phyloP scores from a whole-genome alignment of 1,284 basidiomycete genomes.

The Cerrena zonata region DNA sequence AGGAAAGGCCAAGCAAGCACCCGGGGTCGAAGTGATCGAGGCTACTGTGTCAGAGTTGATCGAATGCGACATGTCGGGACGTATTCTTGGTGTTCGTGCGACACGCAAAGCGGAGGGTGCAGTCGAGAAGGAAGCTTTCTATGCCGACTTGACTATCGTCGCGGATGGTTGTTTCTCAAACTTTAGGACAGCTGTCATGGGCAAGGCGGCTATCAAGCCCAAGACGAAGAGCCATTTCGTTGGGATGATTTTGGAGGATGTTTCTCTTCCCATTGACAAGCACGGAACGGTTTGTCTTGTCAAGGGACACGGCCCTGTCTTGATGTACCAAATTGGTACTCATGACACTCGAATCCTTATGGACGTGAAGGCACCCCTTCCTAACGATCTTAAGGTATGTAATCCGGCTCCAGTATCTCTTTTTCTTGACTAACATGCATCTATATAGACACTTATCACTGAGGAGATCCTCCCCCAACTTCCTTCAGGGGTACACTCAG shows the following conservation, averaged over 20 bases:
- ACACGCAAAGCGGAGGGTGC: slow-evolving; percentile 38
- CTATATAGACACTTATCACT: slow-evolving; percentile 59
- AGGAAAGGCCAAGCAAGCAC: slow-evolving; percentile 53
- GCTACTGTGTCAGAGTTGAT: slow-evolving; percentile 77
- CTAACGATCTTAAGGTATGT: slow-evolving; percentile 72
- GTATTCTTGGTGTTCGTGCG: slow-evolving; percentile 60
- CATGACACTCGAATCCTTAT: slow-evolving; percentile 87
- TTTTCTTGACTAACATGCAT: background rate
- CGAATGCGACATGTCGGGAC: slow-evolving; percentile 49
- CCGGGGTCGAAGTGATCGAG: slow-evolving; percentile 72
- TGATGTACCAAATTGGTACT: slow-evolving; percentile 81
- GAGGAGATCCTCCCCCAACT: slow-evolving; percentile 74
- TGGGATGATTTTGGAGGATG: slow-evolving; percentile 74
- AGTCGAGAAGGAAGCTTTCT: slow-evolving; percentile 47
- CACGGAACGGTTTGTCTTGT: slow-evolving; percentile 84
- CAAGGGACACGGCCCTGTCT: slow-evolving; percentile 71
- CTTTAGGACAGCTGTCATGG: slow-evolving; percentile 60
- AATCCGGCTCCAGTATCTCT: slow-evolving; percentile 8
- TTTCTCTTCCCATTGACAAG: slow-evolving; percentile 71
- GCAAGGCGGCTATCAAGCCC: slow-evolving; percentile 41
- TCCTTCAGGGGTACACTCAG: slow-evolving; percentile 59
- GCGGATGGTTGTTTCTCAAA: slow-evolving; percentile 95
- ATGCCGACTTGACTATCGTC: slow-evolving; percentile 78
- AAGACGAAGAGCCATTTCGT: slow-evolving; percentile 75
- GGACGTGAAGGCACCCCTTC: slow-evolving; percentile 84